A percentile compares a stretch with the other conserved stretches of the same genome.
Evolutionary conservation across 495 filamentous ascomycete genomes (phyloP).

Genomic region (Penicillium macrosclerotiorum): DNA sequence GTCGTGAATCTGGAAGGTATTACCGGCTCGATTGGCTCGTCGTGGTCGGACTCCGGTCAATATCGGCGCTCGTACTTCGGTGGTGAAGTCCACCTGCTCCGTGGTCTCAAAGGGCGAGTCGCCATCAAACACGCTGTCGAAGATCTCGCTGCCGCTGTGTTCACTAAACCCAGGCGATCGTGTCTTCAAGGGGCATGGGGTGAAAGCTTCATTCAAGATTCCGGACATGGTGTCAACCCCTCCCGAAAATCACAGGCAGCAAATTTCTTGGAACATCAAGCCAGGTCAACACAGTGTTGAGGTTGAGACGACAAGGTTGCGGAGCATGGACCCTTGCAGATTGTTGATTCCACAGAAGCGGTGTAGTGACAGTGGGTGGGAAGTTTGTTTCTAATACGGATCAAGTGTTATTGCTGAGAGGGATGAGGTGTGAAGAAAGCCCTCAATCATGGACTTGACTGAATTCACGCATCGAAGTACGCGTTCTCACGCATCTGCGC

Average conservation of each 20-base stretch:
- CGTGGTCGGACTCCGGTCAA: conserved; percentile 32
- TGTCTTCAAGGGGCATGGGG: conserved; percentile 29
- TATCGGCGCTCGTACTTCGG: conserved; percentile 30
- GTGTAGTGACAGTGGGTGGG: conserved; percentile 7
- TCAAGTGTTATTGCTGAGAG: neutral
- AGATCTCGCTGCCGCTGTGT: conserved; percentile 18
- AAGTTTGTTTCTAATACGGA: neutral
- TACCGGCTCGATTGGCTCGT: conserved; percentile 23
- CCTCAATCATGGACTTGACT: neutral
- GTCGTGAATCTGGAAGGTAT: conserved; percentile 36
- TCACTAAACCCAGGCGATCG: conserved; percentile 15
- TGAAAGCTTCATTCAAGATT: conserved; percentile 22
- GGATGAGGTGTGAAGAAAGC: neutral
- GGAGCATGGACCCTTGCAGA: conserved; percentile 18
- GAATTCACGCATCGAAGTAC: neutral
- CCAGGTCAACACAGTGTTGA: neutral
- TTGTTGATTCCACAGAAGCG: conserved; percentile 16
- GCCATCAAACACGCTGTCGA: conserved; percentile 25
- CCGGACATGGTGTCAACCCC: conserved; percentile 25
- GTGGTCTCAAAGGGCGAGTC: conserved; percentile 29
- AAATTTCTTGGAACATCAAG: conserved; percentile 6
- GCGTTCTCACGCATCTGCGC: conserved; percentile 3
- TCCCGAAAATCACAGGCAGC: neutral
- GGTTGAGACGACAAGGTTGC: neutral
- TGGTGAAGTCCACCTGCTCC: conserved; percentile 36